A percentile compares a stretch with the other conserved stretches of the same genome.
phyloP scores from a whole-genome alignment of 768 basidiomycete species.

The Imleria badia region DNA sequence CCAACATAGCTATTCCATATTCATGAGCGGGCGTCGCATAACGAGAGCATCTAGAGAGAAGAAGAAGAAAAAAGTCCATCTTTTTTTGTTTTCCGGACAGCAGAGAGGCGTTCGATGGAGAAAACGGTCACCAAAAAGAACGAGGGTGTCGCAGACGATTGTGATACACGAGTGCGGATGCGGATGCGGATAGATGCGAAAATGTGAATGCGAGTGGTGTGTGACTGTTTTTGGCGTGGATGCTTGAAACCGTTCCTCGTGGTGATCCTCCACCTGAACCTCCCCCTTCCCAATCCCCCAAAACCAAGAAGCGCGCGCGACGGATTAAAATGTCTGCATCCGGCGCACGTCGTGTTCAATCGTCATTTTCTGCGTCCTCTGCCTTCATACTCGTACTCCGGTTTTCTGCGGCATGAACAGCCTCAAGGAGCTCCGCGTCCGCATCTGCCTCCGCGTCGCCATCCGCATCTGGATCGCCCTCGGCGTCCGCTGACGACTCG shows the following conservation, averaged over 20 bases:
- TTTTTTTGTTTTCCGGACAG: slow-evolving; percentile 13
- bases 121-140: neutral
- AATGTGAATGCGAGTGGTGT: slow-evolving; percentile 4
- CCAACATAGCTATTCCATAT: slow-evolving; percentile 14
- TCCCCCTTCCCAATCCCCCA: slow-evolving; percentile 17
- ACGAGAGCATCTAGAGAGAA: slow-evolving; percentile 9
- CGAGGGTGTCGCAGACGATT: neutral
- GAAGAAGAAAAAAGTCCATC: neutral
- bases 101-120: slow-evolving; percentile 4
- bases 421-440: slow-evolving; percentile 50
- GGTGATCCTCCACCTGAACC: neutral
- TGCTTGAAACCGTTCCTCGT: slow-evolving; percentile 8
- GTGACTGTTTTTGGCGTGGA: neutral
- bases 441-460: slow-evolving; percentile 36
- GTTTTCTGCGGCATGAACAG: slow-evolving; percentile 50
- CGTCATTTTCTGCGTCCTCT: slow-evolving; percentile 26
- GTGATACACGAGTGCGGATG: slow-evolving; percentile 4
- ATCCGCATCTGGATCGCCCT: slow-evolving; percentile 38
- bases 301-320: slow-evolving; percentile 7
- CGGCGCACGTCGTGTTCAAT: slow-evolving; percentile 5
- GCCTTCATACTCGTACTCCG: slow-evolving; percentile 35
- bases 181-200: slow-evolving; percentile 2
- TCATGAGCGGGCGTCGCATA: slow-evolving; percentile 8
- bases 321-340: neutral
- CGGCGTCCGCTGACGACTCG: slow-evolving; percentile 30